These are phyloP conservation scores for Macrophomina tecta DNA, from an alignment of 2,329 filamentous ascomycete species.

Conservation along the genomic window DNA sequence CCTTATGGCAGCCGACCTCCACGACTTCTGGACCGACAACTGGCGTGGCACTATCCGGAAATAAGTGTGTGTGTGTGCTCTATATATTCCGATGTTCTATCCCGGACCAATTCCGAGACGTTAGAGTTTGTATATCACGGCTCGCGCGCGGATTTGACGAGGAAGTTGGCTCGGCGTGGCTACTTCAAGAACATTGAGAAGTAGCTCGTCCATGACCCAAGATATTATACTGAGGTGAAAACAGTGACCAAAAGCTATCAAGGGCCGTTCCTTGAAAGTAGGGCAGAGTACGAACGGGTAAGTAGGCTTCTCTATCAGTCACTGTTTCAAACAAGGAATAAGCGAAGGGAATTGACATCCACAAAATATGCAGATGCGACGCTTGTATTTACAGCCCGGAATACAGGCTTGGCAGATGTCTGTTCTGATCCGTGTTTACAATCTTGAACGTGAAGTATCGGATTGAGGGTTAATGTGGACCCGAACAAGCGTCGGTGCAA, in stretches of 20 bases:
- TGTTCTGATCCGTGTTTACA: conserved; percentile 50
- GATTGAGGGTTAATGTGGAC: conserved; percentile 47
- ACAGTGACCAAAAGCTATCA: conserved; percentile 49
- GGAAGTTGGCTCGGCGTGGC: conserved; percentile 14
- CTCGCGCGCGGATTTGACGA: conserved; percentile 29
- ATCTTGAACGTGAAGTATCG: conserved; percentile 42
- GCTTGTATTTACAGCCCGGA: neutral
- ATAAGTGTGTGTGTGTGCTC: conserved; percentile 46
- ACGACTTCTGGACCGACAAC: conserved; percentile 48
- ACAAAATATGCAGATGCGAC: conserved; percentile 2
- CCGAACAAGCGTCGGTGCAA: conserved; percentile 16
- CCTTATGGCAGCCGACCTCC: conserved; percentile 42
- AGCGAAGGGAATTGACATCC: neutral
- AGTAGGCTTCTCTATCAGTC: conserved; percentile 7
- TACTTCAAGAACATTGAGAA: conserved; percentile 41
- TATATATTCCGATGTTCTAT: conserved; percentile 49
- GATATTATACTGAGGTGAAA: conserved; percentile 61
- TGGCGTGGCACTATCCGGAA: conserved; percentile 59
- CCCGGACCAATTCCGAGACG: conserved; percentile 53
- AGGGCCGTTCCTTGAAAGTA: conserved; percentile 56
- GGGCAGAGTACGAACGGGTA: conserved; percentile 49
- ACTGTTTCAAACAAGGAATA: too few species aligned
- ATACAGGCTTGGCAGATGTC: conserved; percentile 40
- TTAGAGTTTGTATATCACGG: conserved; percentile 57
- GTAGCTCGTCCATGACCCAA: conserved; percentile 34